Evolutionary conservation across 345 rosid genomes (phyloP).

Genomic region (Salix dunnii): DNA sequence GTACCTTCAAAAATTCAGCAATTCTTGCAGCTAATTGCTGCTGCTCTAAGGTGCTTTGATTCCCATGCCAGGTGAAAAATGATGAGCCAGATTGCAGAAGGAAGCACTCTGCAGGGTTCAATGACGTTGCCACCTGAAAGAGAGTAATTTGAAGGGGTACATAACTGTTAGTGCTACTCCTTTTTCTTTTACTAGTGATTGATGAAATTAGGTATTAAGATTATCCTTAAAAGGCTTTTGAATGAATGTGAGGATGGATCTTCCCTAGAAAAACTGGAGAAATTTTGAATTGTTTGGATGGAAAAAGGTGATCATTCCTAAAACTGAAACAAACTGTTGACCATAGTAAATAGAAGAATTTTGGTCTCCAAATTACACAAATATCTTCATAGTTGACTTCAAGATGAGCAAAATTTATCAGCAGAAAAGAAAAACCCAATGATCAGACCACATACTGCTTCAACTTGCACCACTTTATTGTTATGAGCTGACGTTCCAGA

Average conservation of each 20-base stretch:
- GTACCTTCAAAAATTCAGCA: conserved; percentile 89
- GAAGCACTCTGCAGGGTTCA: conserved; percentile 82
- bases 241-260: background rate
- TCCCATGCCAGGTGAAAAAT: conserved; percentile 90
- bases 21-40: conserved; percentile 80
- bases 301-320: background rate
- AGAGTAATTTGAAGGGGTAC: background rate
- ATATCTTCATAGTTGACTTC: background rate
- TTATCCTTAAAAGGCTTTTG: background rate
- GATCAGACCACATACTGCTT: conserved; percentile 48
- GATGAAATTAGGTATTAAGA: background rate
- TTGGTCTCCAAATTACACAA: background rate
- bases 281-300: background rate
- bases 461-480: conserved; percentile 76
- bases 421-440: conserved; percentile 13
- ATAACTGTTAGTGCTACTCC: background rate
- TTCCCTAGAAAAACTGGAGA: background rate
- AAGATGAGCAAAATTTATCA: background rate
- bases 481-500: conserved; percentile 78
- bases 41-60: conserved; percentile 86
- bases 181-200: background rate
- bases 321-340: background rate
- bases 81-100: conserved; percentile 96
- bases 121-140: conserved; percentile 70
- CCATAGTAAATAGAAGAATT: background rate